Percentiles rank a stretch among this genome's conserved stretches.
phyloP scores from a whole-genome alignment of 129 eudicot species.

The Centrapalus pauciflorus region DNA sequence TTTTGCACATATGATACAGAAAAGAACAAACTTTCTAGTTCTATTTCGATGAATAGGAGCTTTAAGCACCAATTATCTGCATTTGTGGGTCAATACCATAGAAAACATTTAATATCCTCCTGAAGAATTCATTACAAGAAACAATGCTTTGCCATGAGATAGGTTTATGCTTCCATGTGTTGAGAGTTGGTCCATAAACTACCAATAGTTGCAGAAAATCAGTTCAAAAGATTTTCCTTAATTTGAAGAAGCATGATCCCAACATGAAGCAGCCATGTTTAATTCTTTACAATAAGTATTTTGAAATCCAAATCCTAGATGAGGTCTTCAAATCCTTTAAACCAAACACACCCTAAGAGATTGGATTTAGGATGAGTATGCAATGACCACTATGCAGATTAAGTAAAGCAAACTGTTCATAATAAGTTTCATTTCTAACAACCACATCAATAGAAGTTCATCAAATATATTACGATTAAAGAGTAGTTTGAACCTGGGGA shows the following conservation, averaged over 20 bases:
- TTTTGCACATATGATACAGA: not conserved
- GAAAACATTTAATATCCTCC: not conserved
- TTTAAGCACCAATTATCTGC: not conserved
- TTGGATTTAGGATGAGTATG: not conserved
- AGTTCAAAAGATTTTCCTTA: not conserved
- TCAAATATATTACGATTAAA: not conserved
- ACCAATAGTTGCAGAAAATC: not conserved
- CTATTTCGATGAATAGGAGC: not conserved
- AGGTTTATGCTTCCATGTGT: not conserved
- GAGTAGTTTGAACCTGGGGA: conserved; percentile 45
- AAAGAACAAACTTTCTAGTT: not conserved
- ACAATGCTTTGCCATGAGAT: not conserved
- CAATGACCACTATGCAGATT: not conserved
- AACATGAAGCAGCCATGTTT: not conserved
- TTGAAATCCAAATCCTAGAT: too few relatives aligned
- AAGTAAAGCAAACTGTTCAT: not conserved
- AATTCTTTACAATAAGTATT: too few relatives aligned
- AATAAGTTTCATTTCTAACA: not conserved
- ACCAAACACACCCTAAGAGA: too few relatives aligned
- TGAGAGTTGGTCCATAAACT: not conserved
- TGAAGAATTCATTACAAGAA: not conserved
- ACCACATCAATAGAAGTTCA: conserved; percentile 1
- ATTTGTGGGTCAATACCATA: not conserved
- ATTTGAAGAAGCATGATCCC: not conserved
- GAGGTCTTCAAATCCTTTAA: too few relatives aligned